Percentiles rank a stretch among this genome's conserved stretches.
phyloP scores from a whole-genome alignment of 345 rosid genomes.

The Hibiscus trionum region DNA sequence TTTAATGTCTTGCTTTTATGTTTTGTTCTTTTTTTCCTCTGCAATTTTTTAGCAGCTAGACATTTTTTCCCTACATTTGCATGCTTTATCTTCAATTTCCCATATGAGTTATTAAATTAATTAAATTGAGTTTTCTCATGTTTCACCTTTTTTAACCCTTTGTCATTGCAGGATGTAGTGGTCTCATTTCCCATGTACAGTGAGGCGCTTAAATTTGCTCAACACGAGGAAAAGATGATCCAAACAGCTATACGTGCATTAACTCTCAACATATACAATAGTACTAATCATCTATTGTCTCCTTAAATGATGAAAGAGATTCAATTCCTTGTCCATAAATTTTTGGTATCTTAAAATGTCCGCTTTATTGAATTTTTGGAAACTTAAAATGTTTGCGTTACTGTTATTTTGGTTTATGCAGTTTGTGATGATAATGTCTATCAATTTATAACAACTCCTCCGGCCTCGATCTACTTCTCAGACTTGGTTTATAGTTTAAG shows the following conservation, averaged over 20 bases:
- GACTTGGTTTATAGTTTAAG: slow-evolving; percentile 43
- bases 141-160: not conserved
- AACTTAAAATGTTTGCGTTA: slow-evolving; percentile 16
- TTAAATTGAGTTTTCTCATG: not conserved
- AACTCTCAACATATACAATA: slow-evolving; percentile 52
- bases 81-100: not conserved
- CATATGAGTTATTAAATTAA: not conserved
- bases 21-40: not conserved
- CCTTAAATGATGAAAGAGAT: slow-evolving; percentile 6
- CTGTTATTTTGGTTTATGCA: slow-evolving; percentile 28
- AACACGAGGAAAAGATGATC: slow-evolving; percentile 67
- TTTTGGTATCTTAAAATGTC: slow-evolving; percentile 16
- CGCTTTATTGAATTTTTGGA: slow-evolving; percentile 10
- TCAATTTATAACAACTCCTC: slow-evolving; percentile 48
- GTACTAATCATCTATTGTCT: slow-evolving; percentile 21
- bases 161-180: slow-evolving; percentile 39
- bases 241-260: slow-evolving; percentile 71
- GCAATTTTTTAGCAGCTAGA: not conserved
- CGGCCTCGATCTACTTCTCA: slow-evolving; percentile 47
- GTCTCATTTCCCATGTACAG: slow-evolving; percentile 52
- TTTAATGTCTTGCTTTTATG: not conserved
- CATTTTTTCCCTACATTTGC: not conserved
- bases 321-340: not conserved
- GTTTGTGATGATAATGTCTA: slow-evolving; percentile 56
- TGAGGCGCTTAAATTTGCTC: slow-evolving; percentile 62